phyloP scores from a whole-genome alignment of 2,329 filamentous ascomycete genomes.

The Microdochium bolleyi region DNA sequence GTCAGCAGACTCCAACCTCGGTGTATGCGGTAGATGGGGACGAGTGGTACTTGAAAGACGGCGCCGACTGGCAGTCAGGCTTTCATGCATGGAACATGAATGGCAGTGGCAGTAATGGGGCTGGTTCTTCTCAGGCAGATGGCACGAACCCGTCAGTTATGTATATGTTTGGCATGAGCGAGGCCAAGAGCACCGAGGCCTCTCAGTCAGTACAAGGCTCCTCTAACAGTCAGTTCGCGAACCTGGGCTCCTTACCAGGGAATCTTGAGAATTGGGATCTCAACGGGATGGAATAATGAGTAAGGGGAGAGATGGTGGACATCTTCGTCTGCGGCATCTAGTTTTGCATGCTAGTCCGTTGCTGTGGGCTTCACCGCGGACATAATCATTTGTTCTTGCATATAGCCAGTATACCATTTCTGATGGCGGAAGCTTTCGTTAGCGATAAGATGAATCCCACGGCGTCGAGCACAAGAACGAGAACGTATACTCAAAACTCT shows the following conservation, averaged over 20 bases:
- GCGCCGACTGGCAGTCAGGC: conserved; percentile 49
- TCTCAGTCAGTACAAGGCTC: not conserved
- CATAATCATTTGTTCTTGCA: too few species aligned
- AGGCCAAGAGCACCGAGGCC: not conserved
- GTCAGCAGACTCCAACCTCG: conserved; percentile 17
- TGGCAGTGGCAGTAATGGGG: not conserved
- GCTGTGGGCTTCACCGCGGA: too few species aligned
- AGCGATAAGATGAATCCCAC: too few species aligned
- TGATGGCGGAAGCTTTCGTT: too few species aligned
- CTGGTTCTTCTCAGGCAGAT: not conserved
- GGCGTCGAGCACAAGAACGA: too few species aligned
- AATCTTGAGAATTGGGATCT: not conserved
- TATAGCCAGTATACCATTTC: too few species aligned
- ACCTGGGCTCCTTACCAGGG: not conserved
- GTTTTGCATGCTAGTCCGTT: too few species aligned
- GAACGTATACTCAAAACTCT: too few species aligned
- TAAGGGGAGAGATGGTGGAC: not conserved
- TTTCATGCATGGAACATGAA: conserved; percentile 45
- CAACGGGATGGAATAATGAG: not conserved
- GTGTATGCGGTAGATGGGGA: conserved; percentile 38
- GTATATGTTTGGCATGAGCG: conserved; percentile 14
- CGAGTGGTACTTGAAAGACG: conserved; percentile 50
- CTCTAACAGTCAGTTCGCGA: not conserved
- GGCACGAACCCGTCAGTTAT: conserved; percentile 16
- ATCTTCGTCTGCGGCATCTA: too few species aligned